These are phyloP conservation scores for Pneumocystis wakefieldiae DNA, from an alignment of 1,139 yeast species.

Conservation along the genomic window DNA sequence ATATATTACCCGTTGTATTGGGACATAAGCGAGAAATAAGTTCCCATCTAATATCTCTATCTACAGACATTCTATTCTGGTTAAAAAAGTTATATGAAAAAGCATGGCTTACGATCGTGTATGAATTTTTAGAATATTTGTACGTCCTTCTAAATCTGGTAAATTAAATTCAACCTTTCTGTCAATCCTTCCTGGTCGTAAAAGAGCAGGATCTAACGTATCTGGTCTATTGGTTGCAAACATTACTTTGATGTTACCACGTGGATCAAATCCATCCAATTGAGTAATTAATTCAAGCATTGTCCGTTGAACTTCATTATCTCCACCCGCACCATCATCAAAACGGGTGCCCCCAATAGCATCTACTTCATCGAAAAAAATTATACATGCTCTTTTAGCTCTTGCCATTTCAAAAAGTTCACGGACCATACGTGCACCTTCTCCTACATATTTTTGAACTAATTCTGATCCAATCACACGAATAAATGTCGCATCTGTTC, in stretches of 20 bases:
- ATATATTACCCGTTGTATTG: conserved; percentile 45
- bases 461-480: conserved; percentile 95
- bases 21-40: conserved; percentile 93
- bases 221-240: conserved; percentile 98
- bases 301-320: conserved; percentile 95
- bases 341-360: conserved; percentile 98
- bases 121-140: conserved; percentile 91
- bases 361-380: conserved; percentile 91
- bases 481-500: conserved; percentile 96
- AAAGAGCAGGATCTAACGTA: conserved; percentile 89
- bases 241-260: conserved; percentile 98
- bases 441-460: conserved; percentile 96
- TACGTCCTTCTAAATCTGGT: conserved; percentile 95
- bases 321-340: conserved; percentile 99
- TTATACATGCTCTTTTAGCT: conserved; percentile 91
- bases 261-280: conserved; percentile 93
- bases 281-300: conserved; percentile 97
- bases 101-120: conserved; percentile 35
- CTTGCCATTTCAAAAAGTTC: conserved; percentile 98
- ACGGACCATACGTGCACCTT: conserved; percentile 98
- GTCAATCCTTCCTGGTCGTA: conserved; percentile 97
- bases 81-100: conserved; percentile 16
- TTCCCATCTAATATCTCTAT: conserved; percentile 96
- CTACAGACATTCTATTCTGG: conserved; percentile 67
- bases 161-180: conserved; percentile 92